These are phyloP conservation scores for Calonectria montana DNA, from an alignment of 2,329 filamentous ascomycete genomes.

Conservation along the genomic window DNA sequence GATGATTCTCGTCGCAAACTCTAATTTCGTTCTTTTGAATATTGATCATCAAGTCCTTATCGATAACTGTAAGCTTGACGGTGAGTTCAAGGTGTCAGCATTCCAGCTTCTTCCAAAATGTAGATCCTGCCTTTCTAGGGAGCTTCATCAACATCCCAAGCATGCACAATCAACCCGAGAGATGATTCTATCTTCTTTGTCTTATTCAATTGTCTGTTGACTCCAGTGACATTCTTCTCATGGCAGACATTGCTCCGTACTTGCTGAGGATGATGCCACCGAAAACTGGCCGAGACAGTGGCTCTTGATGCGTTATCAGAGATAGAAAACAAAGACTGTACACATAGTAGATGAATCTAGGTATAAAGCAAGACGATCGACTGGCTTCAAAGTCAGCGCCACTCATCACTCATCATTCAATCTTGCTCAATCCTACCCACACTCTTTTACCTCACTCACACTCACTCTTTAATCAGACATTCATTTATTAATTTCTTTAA, in stretches of 20 bases:
- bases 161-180: neutral
- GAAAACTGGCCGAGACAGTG: neutral
- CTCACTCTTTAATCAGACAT: neutral
- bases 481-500: neutral
- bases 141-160: neutral
- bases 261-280: neutral
- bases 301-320: neutral
- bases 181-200: neutral
- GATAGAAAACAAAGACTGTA: neutral
- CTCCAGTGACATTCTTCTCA: too few relatives aligned
- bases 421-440: neutral
- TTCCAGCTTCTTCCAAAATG: neutral
- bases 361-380: neutral
- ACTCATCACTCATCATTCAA: neutral
- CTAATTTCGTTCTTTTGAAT: too few relatives aligned
- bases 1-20: too few relatives aligned
- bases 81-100: neutral
- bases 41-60: neutral
- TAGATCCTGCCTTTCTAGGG: constrained; percentile 3
- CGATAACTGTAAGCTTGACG: too few relatives aligned
- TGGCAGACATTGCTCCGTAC: neutral
- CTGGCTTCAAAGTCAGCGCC: neutral
- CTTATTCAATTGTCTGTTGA: neutral
- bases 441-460: neutral
- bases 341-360: neutral